Evolutionary conservation across 1,284 basidiomycete species (phyloP), one percentile per base, ranked within the genome.

Genomic region (Boletellus deceptivus): DNA sequence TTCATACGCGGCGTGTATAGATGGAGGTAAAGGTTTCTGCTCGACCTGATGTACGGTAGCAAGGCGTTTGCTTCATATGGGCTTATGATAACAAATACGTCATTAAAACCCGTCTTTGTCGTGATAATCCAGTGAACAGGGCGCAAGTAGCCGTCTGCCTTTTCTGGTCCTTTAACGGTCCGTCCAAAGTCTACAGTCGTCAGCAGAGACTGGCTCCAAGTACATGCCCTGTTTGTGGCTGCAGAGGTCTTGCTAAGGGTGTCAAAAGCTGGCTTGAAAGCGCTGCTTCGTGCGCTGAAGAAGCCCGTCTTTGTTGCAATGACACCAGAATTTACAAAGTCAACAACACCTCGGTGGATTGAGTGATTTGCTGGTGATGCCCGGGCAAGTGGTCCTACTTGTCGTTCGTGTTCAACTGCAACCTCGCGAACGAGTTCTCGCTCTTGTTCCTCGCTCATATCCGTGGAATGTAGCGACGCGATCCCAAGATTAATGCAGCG

Each of bases 381-480:
- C 25, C 20, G 54, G 0, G 56, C 56, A 2, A 73, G 72, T 4
- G 68, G 59, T 50, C 75, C 64, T 6, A 70, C 22, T 22, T 22
- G 22, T 5, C 22, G 22, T 4, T 22, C 22, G 22, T 22, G 22
- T 22, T 22, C 22, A 22, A 5, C 22, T 22, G 22, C 22, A 22
- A 22, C 22, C 22, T 22, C 22, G 4, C 22, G 22, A 4, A 49
- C 55, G 1, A 78, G 61, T 54, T 79, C 77, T 22, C 75, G 64
- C 51, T 79, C 77, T 52, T 78, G 77, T 45, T 79, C 77, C 55
- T 79, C 76, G 3, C 70, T 70, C 46, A 75, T 56, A 10, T 55
- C 40, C 9, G 46, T 35, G 41, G 60, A 55, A 1, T 29, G 20
- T 22, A 62, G 35, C 2, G 50, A 49, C 1, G 8, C 40, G 3